These are phyloP conservation scores for Starmerella potacharoeniae DNA, from an alignment of 805 yeast species.

Conservation along the genomic window DNA sequence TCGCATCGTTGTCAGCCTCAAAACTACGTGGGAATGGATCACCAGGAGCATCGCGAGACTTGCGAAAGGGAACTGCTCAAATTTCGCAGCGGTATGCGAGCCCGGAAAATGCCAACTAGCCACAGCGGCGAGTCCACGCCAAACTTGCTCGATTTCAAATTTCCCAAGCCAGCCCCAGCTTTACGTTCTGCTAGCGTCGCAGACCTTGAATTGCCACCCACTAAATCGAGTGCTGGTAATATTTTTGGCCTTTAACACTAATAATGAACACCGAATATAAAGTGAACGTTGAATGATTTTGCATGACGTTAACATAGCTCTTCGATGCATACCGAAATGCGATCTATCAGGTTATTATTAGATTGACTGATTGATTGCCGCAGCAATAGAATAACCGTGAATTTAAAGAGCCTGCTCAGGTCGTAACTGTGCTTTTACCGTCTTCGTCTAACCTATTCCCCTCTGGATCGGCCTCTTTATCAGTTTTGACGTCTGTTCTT, in stretches of 20 bases:
- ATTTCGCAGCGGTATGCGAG: conserved; percentile 38
- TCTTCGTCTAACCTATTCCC: not conserved
- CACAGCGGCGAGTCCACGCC: conserved; percentile 12
- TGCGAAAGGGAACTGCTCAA: conserved; percentile 45
- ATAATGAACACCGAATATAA: not conserved
- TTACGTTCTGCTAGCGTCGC: conserved; percentile 10
- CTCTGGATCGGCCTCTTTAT: not conserved
- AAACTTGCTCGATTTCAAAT: conserved; percentile 8
- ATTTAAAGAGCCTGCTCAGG: too few species aligned
- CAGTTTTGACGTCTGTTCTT: not conserved
- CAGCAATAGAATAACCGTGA: too few species aligned
- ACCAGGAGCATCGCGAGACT: conserved; percentile 34
- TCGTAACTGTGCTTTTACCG: not conserved
- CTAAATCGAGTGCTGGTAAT: not conserved
- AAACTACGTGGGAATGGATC: conserved; percentile 80
- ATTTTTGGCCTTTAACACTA: not conserved
- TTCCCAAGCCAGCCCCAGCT: conserved; percentile 9
- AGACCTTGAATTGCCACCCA: not conserved
- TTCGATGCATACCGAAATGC: too few species aligned
- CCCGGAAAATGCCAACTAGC: conserved; percentile 10
- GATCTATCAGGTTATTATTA: too few species aligned
- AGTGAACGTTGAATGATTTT: too few species aligned
- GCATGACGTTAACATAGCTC: too few species aligned
- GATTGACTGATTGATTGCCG: too few species aligned
- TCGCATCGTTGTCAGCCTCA: conserved; percentile 58